Conservation (phyloP, 768 basidiomycete genomes). For the Lactarius trivialis region DNA sequence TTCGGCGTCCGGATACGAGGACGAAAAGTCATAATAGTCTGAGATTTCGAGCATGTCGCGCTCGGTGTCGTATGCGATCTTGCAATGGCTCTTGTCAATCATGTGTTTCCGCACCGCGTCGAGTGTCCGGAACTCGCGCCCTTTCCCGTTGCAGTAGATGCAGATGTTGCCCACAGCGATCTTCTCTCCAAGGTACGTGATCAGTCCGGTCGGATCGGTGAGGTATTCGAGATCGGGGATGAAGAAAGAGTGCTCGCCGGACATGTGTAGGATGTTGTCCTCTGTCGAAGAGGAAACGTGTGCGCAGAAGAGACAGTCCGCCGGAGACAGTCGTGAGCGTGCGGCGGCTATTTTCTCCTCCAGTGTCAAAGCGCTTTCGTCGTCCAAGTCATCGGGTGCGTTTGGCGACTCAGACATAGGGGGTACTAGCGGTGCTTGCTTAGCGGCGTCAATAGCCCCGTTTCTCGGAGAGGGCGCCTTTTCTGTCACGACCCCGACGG, state of each 20-base stretch:
- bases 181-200: slow-evolving; percentile 87
- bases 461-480: slow-evolving; percentile 8
- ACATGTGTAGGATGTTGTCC: slow-evolving; percentile 83
- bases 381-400: slow-evolving; percentile 22
- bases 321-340: slow-evolving; percentile 51
- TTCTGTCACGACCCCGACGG: slow-evolving; percentile 4
- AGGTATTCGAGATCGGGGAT: slow-evolving; percentile 92
- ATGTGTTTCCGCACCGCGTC: slow-evolving; percentile 94
- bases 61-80: slow-evolving; percentile 83
- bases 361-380: slow-evolving; percentile 38
- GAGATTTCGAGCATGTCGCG: slow-evolving; percentile 79
- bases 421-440: background rate
- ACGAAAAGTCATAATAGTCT: slow-evolving; percentile 88
- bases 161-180: slow-evolving; percentile 91
- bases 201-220: slow-evolving; percentile 72
- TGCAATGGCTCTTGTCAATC: slow-evolving; percentile 94
- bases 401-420: slow-evolving; percentile 29
- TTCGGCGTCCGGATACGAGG: slow-evolving; percentile 63
- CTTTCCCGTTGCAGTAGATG: slow-evolving; percentile 80
- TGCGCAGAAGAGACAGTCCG: slow-evolving; percentile 85
- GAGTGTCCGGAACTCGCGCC: slow-evolving; percentile 74
- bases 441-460: background rate
- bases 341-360: slow-evolving; percentile 72
- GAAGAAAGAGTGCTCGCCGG: slow-evolving; percentile 83
- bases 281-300: slow-evolving; percentile 44